Evolutionary conservation across 2,329 filamentous ascomycete genomes (phyloP).

Genomic region (Sporothrix variecibatus): DNA sequence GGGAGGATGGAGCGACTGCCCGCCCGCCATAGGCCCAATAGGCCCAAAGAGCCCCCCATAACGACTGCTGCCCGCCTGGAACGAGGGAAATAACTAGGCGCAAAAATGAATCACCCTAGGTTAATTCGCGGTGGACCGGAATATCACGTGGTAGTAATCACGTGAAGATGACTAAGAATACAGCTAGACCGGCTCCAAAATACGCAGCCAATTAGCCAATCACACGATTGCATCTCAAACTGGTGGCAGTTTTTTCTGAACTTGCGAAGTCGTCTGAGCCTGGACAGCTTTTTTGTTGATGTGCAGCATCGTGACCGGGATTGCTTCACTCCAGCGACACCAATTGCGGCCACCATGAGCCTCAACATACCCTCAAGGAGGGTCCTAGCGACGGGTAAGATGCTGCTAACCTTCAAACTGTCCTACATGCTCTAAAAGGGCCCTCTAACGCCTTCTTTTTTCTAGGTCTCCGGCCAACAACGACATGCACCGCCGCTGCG

Average conservation of each 20-base stretch:
- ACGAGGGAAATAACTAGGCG: neutral
- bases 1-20: neutral
- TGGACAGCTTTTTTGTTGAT: slow-evolving; percentile 23
- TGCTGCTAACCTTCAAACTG: neutral
- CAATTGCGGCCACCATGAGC: slow-evolving; percentile 55
- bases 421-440: too few relatives aligned
- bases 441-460: neutral
- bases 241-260: slow-evolving; percentile 23
- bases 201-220: neutral
- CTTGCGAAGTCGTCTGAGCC: neutral
- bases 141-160: slow-evolving; percentile 26
- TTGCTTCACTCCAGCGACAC: slow-evolving; percentile 10
- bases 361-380: slow-evolving; percentile 64
- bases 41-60: neutral
- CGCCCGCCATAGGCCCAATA: too few relatives aligned
- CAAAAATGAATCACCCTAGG: slow-evolving; percentile 22
- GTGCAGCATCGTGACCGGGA: slow-evolving; percentile 5
- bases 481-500: slow-evolving; percentile 15
- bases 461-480: slow-evolving; percentile 21
- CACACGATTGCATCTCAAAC: neutral
- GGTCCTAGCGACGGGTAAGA: slow-evolving; percentile 61
- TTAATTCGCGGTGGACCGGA: slow-evolving; percentile 24
- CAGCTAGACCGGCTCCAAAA: neutral
- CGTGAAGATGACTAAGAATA: neutral
- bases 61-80: neutral